Base-by-base conservation (phyloP, 495 filamentous ascomycete species). In the Hypoxylon cercidicola region DNA sequence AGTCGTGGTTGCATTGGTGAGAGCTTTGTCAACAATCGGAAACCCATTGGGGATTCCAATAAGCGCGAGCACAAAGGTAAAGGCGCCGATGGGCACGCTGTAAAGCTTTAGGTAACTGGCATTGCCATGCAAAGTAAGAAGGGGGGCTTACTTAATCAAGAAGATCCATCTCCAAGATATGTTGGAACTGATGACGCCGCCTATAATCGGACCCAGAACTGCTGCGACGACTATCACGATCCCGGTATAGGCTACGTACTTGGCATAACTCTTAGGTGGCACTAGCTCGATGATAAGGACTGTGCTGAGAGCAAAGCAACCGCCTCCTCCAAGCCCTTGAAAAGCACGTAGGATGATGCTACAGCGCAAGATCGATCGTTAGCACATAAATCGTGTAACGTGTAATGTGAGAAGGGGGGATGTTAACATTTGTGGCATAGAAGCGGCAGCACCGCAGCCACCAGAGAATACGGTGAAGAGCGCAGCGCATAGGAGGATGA, bases 131-230 rank as follows among this genome's bases (percentile, higher is more conserved):
- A 40, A 1, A 16, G 18, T 53, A 39, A 40, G 60, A 25, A 57
- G 56, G 37, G 66, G 54, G 9, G 40, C 60, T 7, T 13, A 68
- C 64, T 68, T 68, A n/a, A 68, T 46, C 5, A 62, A 7, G 16
- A 82, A 82, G 0, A 81, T 62, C 80, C 74, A 82, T 44, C 78
- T 62, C 80, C 75, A 82, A 0, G 70, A 72, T 2, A 69, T 74
- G 20, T 70, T 12, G 11, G 70, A 44, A 13, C 19, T 52, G 25
- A 79, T 79, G 9, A 68, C 60, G 15, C 80, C 82, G 15, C 77
- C 75, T 11, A 80, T 40, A 19, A 84, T 63, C 15, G 78, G 82
- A 16, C 83, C 83, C 1, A 81, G 40, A 11, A 76, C 46, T 35
- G 64, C 52, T 1, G 74, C 75, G 40, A 0, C 69, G 54, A 11